A percentile compares a stretch with the other conserved stretches of the same genome.
These are phyloP conservation scores for Acer saccharum DNA, from an alignment of 345 rosid genomes.

Conservation along the genomic window DNA sequence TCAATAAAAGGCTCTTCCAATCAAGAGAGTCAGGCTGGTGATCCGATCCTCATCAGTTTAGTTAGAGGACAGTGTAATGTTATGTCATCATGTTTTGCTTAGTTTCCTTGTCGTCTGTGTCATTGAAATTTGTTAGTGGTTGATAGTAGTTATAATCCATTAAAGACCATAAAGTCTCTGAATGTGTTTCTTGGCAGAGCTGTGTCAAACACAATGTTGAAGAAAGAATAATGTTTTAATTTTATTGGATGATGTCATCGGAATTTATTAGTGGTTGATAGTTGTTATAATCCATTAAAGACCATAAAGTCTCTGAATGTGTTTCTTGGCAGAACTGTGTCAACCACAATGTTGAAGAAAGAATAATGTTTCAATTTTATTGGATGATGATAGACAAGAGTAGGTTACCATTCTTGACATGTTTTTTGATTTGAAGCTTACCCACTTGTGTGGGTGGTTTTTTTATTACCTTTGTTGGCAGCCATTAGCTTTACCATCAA, in stretches of 20 bases:
- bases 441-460: too few relatives aligned
- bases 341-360: neutral
- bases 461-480: too few relatives aligned
- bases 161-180: neutral
- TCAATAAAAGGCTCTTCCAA: conserved; percentile 1
- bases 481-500: too few relatives aligned
- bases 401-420: too few relatives aligned
- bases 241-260: too few relatives aligned
- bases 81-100: neutral
- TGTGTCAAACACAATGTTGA: neutral
- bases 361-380: neutral
- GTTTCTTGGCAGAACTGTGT: neutral
- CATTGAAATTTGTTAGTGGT: neutral
- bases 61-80: neutral
- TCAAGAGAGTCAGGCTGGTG: conserved; percentile 12
- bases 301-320: conserved; percentile 5
- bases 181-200: conserved; percentile 8
- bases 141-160: neutral
- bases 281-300: neutral
- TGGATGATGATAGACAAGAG: neutral
- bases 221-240: too few relatives aligned
- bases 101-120: neutral
- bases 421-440: too few relatives aligned
- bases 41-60: conserved; percentile 12
- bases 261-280: neutral